Percentiles rank a stretch among this genome's conserved stretches.
These are phyloP conservation scores for Corymbia maculata DNA, from an alignment of 345 rosid genomes.

Conservation along the genomic window DNA sequence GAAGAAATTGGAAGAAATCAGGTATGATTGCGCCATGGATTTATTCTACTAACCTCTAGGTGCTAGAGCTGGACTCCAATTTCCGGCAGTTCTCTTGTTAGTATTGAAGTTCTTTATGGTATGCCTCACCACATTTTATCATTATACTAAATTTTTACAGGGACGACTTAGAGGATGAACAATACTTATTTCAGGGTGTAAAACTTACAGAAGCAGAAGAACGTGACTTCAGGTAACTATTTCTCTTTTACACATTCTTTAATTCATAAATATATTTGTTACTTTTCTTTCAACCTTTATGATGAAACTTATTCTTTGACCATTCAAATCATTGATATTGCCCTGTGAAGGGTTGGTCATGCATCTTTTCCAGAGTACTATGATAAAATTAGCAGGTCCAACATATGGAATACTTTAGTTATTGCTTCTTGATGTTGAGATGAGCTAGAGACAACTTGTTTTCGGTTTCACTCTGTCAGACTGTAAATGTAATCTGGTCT, in stretches of 20 bases:
- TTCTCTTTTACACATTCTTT: neutral
- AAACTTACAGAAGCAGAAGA: constrained; percentile 68
- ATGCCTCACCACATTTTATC: neutral
- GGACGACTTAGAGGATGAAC: constrained; percentile 90
- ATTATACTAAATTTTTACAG: constrained; percentile 14
- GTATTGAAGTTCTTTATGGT: neutral
- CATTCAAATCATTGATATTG: neutral
- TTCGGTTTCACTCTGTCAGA: neutral
- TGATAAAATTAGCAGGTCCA: neutral
- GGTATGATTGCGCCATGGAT: constrained; percentile 18
- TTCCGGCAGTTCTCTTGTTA: neutral
- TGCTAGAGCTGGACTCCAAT: neutral
- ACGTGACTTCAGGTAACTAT: constrained; percentile 48
- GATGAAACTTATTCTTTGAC: neutral
- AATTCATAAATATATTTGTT: neutral
- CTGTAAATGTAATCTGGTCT: neutral
- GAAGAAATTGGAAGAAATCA: constrained; percentile 90
- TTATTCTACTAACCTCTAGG: neutral
- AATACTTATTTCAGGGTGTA: constrained; percentile 67
- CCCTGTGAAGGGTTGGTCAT: neutral
- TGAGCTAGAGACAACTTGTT: neutral
- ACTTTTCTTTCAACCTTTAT: neutral
- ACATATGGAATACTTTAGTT: neutral
- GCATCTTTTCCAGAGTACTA: neutral
- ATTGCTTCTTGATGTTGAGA: neutral